These are phyloP conservation scores for Tylopilus sp. DNA, from an alignment of 768 basidiomycete genomes.

Conservation along the genomic window DNA sequence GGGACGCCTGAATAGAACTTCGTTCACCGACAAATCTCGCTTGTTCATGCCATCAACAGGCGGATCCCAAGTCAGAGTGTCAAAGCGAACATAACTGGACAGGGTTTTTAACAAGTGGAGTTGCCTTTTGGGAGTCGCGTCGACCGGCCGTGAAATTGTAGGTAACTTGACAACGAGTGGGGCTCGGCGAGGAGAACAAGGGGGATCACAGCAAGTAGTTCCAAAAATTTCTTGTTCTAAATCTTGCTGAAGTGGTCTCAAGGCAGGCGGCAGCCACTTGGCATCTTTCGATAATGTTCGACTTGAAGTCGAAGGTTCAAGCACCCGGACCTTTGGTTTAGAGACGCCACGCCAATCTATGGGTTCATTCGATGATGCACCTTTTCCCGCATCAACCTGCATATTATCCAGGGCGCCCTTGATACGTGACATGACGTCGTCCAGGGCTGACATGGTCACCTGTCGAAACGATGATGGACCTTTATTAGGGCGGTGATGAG, in stretches of 20 bases:
- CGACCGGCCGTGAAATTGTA: constrained; percentile 37
- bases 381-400: constrained; percentile 45
- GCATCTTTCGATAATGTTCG: constrained; percentile 34
- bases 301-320: constrained; percentile 12
- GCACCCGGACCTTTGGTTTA: constrained; percentile 21
- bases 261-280: constrained; percentile 58
- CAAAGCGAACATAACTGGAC: constrained; percentile 46
- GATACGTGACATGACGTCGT: constrained; percentile 83
- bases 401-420: constrained; percentile 74
- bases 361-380: constrained; percentile 12
- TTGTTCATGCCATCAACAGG: constrained; percentile 62
- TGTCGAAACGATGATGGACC: constrained; percentile 38
- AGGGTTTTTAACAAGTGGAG: constrained; percentile 40
- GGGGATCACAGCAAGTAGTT: constrained; percentile 47
- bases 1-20: constrained; percentile 56
- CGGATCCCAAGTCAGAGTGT: constrained; percentile 69
- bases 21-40: constrained; percentile 61
- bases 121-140: constrained; percentile 48
- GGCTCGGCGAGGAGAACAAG: constrained; percentile 43
- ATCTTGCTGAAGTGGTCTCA: constrained; percentile 37
- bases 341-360: constrained; percentile 22
- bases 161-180: constrained; percentile 49
- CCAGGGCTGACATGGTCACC: constrained; percentile 66
- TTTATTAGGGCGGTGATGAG: constrained; percentile 23
- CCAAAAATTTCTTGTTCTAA: constrained; percentile 43